Base-by-base conservation (phyloP, 2,329 filamentous ascomycete species). In the Neurospora sp. region DNA sequence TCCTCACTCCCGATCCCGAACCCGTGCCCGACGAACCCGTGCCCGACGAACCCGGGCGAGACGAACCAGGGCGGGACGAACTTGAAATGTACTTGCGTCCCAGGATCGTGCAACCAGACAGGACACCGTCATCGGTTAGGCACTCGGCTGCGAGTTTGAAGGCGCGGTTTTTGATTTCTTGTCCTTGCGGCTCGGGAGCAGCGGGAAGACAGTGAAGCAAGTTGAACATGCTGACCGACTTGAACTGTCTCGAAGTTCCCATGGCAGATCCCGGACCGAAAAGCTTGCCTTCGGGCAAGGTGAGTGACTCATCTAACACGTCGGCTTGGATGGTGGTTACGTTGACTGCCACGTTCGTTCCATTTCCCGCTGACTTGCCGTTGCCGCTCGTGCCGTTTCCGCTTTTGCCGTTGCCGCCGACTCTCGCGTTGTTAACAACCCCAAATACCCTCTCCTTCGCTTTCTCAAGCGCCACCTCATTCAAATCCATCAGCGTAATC, bases 161-260 rank as follows among this genome's bases (percentile, higher is more conserved):
- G 17, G 66, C 68, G 33, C 17, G 38, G 5, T 19, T 46, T 57
- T 72, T 72, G 10, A 43, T 19, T 71, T 82, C 81, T 5, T 71
- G 70, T 17, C 52, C 52, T 4, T 62, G 23, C 23, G 46, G 19
- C 10, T 28, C 46, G 52, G 70, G 68, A 37, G 12, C 76, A 0
- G 77, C 77, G 0, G 81, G 81, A 10, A 83, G 71, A 73, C 82
- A 83, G 72, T 83, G 82, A 17, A 83, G 75, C 4, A 83, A 71
- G 71, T 81, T 83, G 73, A 81, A 82, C 74, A 82, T 77, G 15
- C 80, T 80, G 67, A 85, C 80, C 0, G 81, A 81, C 72, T 82
- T 79, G 72, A 81, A 84, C 66, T 73, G 74, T 2, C 71, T 73
- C 46, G 39, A 52, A 4, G 41, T 1, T 46, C n/a, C 41, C 41